Percentiles rank a stretch among this genome's conserved stretches.
Evolutionary conservation across 1,139 yeast species (phyloP).

Genomic region (Pichia sp.): DNA sequence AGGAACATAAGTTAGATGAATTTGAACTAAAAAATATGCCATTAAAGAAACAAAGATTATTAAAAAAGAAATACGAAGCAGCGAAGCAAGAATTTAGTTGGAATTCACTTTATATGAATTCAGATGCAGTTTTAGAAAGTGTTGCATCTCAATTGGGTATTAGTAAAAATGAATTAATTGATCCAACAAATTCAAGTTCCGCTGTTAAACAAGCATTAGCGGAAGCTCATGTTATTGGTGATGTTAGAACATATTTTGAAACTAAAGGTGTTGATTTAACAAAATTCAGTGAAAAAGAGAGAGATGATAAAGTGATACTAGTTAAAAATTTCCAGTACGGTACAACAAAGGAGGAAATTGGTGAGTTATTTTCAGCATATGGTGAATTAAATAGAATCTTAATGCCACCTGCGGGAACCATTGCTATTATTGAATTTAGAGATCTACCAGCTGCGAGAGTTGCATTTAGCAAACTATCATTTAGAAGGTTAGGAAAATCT

Average conservation of each 20-base stretch:
- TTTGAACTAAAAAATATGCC: constrained; percentile 88
- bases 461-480: constrained; percentile 84
- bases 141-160: constrained; percentile 84
- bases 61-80: constrained; percentile 80
- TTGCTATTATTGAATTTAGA: constrained; percentile 89
- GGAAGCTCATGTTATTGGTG: constrained; percentile 92
- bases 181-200: constrained; percentile 79
- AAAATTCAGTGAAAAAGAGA: constrained; percentile 62
- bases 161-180: constrained; percentile 73
- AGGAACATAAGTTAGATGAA: constrained; percentile 74
- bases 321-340: constrained; percentile 90
- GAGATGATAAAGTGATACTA: constrained; percentile 75
- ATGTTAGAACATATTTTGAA: constrained; percentile 83
- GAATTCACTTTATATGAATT: constrained; percentile 89
- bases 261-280: constrained; percentile 77
- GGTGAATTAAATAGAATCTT: constrained; percentile 77
- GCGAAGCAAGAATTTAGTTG: constrained; percentile 83
- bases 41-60: constrained; percentile 79
- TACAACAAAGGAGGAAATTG: constrained; percentile 71
- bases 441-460: constrained; percentile 80
- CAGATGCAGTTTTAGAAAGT: constrained; percentile 86
- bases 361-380: constrained; percentile 70
- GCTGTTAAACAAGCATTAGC: constrained; percentile 98
- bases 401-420: constrained; percentile 97
- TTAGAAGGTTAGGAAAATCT: constrained; percentile 78